Evolutionary conservation across 2,329 filamentous ascomycete species (phyloP).

Genomic region (Venturia pyrina): DNA sequence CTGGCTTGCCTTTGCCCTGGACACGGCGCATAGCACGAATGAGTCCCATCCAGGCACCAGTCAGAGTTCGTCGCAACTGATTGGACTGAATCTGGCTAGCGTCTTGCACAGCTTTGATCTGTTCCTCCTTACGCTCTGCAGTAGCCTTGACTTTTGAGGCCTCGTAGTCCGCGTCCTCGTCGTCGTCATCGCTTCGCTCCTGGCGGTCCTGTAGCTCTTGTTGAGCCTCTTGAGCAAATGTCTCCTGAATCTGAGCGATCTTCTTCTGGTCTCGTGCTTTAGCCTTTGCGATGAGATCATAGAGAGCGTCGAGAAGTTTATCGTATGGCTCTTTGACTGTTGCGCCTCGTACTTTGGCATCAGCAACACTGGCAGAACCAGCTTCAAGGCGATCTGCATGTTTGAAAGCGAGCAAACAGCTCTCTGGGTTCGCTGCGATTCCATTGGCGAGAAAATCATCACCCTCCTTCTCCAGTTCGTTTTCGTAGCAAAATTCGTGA

Average conservation of each 20-base stretch:
- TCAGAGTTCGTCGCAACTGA: conserved; percentile 73
- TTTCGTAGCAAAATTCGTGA: conserved; percentile 82
- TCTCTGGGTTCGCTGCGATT: conserved; percentile 84
- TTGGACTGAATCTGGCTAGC: conserved; percentile 64
- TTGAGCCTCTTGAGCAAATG: conserved; percentile 35
- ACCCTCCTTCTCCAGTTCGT: conserved; percentile 61
- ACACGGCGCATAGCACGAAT: conserved; percentile 91
- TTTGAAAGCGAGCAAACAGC: conserved; percentile 79
- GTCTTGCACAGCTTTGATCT: conserved; percentile 50
- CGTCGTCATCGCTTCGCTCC: conserved; percentile 32
- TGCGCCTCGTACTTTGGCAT: conserved; percentile 54
- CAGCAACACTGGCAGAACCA: conserved; percentile 55
- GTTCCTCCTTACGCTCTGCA: conserved; percentile 42
- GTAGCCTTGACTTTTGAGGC: conserved; percentile 28
- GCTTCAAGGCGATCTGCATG: conserved; percentile 80
- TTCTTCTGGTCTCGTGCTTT: conserved; percentile 56
- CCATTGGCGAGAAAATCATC: conserved; percentile 73
- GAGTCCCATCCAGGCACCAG: conserved; percentile 88
- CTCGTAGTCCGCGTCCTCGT: conserved; percentile 38
- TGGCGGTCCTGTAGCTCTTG: conserved; percentile 25
- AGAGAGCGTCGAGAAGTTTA: conserved; percentile 75
- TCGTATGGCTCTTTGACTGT: conserved; percentile 78
- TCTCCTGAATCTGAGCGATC: conserved; percentile 44
- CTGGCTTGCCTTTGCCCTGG: conserved; percentile 62
- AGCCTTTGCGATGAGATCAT: conserved; percentile 67